Conservation (phyloP, 192 early-diverging fungal species). For the Rhizophagus clarus region DNA sequence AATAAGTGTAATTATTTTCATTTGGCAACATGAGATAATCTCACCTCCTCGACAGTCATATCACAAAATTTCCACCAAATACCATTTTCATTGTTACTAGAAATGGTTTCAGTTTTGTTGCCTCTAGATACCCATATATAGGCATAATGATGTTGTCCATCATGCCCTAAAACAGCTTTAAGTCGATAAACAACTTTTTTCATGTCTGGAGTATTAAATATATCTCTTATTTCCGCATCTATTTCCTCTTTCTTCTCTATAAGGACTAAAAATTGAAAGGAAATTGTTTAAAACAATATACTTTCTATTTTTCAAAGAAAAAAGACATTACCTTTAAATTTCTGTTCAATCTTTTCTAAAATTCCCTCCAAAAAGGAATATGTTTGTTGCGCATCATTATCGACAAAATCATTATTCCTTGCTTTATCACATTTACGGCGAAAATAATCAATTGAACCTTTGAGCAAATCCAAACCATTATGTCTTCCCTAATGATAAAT, state of each 20-base stretch:
- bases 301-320: neutral
- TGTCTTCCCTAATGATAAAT: slow-evolving; percentile 14
- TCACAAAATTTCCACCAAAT: neutral
- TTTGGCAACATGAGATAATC: neutral
- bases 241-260: slow-evolving; percentile 6
- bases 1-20: neutral
- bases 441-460: slow-evolving; percentile 22
- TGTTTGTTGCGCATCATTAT: neutral
- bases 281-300: neutral
- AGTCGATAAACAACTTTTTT: slow-evolving; percentile 3
- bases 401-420: neutral
- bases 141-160: neutral
- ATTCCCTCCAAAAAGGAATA: neutral
- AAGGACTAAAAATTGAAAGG: neutral
- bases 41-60: neutral
- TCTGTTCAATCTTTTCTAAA: slow-evolving; percentile 5
- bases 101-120: neutral
- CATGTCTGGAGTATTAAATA: slow-evolving; percentile 14
- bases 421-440: slow-evolving; percentile 4
- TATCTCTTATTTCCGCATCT: neutral
- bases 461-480: slow-evolving; percentile 4
- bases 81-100: slow-evolving; percentile 7
- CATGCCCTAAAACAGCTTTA: neutral
- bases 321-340: neutral
- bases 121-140: slow-evolving; percentile 20